A percentile compares a stretch with the other conserved stretches of the same genome.
These are phyloP conservation scores for Talaromyces sp. DNA, from an alignment of 2,329 filamentous ascomycete species.

Conservation along the genomic window DNA sequence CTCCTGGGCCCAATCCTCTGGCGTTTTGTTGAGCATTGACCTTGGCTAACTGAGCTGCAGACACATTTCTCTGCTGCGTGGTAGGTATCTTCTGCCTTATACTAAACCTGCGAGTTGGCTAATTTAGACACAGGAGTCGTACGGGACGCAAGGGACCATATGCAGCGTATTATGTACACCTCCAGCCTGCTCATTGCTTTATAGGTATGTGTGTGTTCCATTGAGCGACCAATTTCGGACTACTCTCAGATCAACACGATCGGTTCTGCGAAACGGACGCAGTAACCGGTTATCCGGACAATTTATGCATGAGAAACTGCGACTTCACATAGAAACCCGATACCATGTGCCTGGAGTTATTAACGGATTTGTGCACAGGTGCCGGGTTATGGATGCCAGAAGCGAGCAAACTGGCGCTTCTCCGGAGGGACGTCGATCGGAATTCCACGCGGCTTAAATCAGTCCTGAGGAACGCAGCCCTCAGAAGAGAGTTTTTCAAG, in stretches of 20 bases:
- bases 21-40: neutral
- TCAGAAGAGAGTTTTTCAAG: conserved; percentile 63
- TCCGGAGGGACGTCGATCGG: conserved; percentile 71
- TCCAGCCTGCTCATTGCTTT: conserved; percentile 66
- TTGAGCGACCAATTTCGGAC: neutral
- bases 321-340: neutral
- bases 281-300: neutral
- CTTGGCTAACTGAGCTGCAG: conserved; percentile 39
- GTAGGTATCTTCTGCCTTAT: conserved; percentile 35
- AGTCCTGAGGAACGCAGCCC: conserved; percentile 56
- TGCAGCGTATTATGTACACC: conserved; percentile 82
- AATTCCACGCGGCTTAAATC: conserved; percentile 65
- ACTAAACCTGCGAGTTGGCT: conserved; percentile 19
- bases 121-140: conserved; percentile 54
- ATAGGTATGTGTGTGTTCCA: conserved; percentile 55
- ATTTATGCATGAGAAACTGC: neutral
- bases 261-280: neutral
- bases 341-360: neutral
- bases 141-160: conserved; percentile 84
- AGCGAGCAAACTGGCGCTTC: conserved; percentile 55
- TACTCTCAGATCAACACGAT: neutral
- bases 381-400: conserved; percentile 81
- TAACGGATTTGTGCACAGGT: conserved; percentile 40
- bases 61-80: conserved; percentile 80
- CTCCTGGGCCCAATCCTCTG: too few relatives aligned